Evolutionary conservation across 306 rosid species (phyloP), one percentile per base, ranked within the genome.

Genomic region (Styphnolobium japonicum): DNA sequence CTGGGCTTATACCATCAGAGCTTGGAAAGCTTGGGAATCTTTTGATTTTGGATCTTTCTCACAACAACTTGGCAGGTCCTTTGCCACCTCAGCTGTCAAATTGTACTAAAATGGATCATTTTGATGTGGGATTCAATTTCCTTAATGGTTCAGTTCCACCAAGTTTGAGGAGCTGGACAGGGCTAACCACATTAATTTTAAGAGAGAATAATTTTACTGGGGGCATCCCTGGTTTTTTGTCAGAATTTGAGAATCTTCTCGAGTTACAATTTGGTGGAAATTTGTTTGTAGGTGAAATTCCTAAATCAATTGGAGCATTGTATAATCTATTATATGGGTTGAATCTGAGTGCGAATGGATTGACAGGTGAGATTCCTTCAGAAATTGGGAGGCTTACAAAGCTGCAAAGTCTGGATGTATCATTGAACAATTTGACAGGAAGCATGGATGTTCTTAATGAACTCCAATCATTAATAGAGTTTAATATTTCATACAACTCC

Each of bases 221-320:
- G 12, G 85, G 86, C 7, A 72, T 89, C 72, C 89, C 89, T 3
- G 14, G n/a, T 22, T 77, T 89, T 75, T 71, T 87, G 46, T 78
- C 77, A 0, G 78, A 85, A 11, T 76, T 82, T 72, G 53, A 53
- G 22, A 70, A 31, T 80, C 90, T 89, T 43, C 78, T 27, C 9
- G 78, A 78, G 82, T 85, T 89, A 73, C 85, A 85, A n/a, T 84
- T 89, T 61, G 91, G 91, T 9, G 88, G 89, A 65, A 89, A 89
- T 81, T 57, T 60, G 21, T 76, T 89, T 1, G 86, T 82, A 39
- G 93, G 93, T 58, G 76, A 72, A 71, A 85, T 89, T 73, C 86
- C 91, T 25, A 16, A 81, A 10, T 75, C 83, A 7, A 49, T 89
- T 61, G 93, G 88, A 75, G 53, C 63, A 25, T 66, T 87, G 82